Base-by-base conservation (phyloP, 441 rosid genomes). In the Viola pubescens region DNA sequence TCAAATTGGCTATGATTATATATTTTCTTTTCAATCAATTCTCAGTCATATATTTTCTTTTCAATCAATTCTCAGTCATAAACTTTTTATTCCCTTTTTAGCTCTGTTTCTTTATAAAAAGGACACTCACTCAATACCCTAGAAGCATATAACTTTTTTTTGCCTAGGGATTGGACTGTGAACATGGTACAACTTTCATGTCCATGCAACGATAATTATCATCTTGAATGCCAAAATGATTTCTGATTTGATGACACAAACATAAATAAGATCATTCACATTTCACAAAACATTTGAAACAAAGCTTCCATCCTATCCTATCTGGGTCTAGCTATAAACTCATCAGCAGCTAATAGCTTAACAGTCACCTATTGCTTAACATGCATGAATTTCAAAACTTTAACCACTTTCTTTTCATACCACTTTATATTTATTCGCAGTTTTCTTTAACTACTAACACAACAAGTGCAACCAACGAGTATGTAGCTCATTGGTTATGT, bases 141-240 rank as follows among this genome's bases (percentile, higher is more conserved):
- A 76, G 66, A 67, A 74, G 46, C 58, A 46, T 34, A 47, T 61
- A 8, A 45, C 67, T 58, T 59, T 61, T 64, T 70, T 66, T 54
- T 49, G 54, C 75, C 70, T 72, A 7, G 79, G 79, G 83, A 79
- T 76, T 79, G 77, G 68, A 56, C 61, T 56, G 37, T 52, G 59
- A 70, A 68, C 65, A 48, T 62, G 60, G 77, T 62, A 71, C 75
- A 46, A 43, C 12, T 53, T 62, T 60, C 4, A 46, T 9, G 49
- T 13, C n/a, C 34, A 66, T 68, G 75, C 64, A 58, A 48, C 56
- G 63, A 37, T 57, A 19, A 61, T 61, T 58, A 69, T 54, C 53
- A 70, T 55, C 57, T 45, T 54, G 65, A 53, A 65, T 58, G 52
- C 45, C 4, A 75, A 62, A 65, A 76, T 67, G 66, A 72, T 70